These are phyloP conservation scores for Themeda triandra DNA, from an alignment of 176 grass and related monocot species.

Conservation along the genomic window DNA sequence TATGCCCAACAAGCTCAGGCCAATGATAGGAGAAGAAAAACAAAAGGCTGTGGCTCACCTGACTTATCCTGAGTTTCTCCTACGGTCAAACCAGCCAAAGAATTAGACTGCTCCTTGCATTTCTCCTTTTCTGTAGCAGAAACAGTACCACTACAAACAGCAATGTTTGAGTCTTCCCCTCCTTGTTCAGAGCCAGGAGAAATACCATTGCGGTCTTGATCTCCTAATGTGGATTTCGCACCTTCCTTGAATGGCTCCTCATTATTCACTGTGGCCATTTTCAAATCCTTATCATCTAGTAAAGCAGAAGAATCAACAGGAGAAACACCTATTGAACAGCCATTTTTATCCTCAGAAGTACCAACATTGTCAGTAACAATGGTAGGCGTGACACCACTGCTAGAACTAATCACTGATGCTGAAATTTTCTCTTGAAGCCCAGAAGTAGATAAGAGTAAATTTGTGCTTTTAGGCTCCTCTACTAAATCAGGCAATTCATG, in stretches of 20 bases:
- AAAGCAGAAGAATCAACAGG: conserved; percentile 21
- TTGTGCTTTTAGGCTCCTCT: conserved; percentile 24
- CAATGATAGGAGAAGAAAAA: conserved; percentile 9
- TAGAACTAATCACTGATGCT: conserved; percentile 21
- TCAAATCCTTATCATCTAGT: conserved; percentile 24
- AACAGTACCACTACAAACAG: conserved; percentile 7
- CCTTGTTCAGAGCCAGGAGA: conserved; percentile 10
- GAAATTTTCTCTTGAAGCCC: conserved; percentile 24
- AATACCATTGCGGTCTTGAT: neutral
- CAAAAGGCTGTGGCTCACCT: conserved; percentile 52
- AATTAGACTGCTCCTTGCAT: conserved; percentile 19
- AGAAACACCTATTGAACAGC: conserved; percentile 32
- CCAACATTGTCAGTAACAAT: conserved; percentile 1
- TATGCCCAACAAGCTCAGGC: neutral
- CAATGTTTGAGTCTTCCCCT: neutral
- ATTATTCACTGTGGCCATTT: conserved; percentile 16
- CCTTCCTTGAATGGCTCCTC: conserved; percentile 9
- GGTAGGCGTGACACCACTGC: neutral
- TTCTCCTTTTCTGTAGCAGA: conserved; percentile 35
- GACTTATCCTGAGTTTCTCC: conserved; percentile 45
- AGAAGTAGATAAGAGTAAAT: conserved; percentile 1
- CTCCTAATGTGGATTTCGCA: conserved; percentile 28
- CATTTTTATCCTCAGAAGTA: conserved; percentile 20
- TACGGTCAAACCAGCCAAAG: conserved; percentile 26
- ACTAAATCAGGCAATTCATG: conserved; percentile 15